phyloP scores from a whole-genome alignment of 176 grass and related monocot species.

The Melocanna baccifera region DNA sequence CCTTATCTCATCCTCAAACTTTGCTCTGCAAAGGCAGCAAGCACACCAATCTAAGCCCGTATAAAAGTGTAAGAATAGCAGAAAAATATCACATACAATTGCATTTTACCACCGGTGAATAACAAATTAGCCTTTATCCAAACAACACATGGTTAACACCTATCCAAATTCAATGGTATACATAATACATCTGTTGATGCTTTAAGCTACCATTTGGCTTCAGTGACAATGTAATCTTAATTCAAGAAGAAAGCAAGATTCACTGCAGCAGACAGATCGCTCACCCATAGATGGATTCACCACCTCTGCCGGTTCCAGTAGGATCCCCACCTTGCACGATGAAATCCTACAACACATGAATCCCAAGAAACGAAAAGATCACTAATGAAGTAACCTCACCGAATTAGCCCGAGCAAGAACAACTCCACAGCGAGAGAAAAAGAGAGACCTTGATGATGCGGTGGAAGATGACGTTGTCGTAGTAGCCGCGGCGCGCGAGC shows the following conservation, averaged over 20 bases:
- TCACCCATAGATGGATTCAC: slow-evolving; percentile 96
- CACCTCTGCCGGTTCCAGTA: slow-evolving; percentile 88
- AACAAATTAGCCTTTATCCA: background rate
- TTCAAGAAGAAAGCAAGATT: slow-evolving; percentile 1
- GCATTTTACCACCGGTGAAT: background rate
- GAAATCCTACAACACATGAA: slow-evolving; percentile 67
- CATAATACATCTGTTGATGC: background rate
- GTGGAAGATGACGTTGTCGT: slow-evolving; percentile 89
- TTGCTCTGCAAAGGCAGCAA: slow-evolving; percentile 41
- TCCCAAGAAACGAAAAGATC: background rate
- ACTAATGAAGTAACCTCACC: background rate
- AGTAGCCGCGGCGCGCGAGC: slow-evolving; percentile 76
- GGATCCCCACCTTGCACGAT: slow-evolving; percentile 98
- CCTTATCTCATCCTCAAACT: slow-evolving; percentile 94
- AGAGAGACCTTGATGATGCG: slow-evolving; percentile 84
- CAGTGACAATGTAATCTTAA: background rate
- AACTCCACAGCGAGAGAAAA: background rate
- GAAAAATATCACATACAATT: background rate
- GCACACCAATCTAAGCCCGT: background rate
- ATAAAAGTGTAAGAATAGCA: background rate
- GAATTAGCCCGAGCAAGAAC: background rate
- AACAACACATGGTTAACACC: background rate
- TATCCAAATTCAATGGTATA: background rate
- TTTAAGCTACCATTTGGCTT: background rate
- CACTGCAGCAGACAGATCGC: background rate